Base-by-base conservation (phyloP, 129 eudicot species). In the Tanacetum coccineum region DNA sequence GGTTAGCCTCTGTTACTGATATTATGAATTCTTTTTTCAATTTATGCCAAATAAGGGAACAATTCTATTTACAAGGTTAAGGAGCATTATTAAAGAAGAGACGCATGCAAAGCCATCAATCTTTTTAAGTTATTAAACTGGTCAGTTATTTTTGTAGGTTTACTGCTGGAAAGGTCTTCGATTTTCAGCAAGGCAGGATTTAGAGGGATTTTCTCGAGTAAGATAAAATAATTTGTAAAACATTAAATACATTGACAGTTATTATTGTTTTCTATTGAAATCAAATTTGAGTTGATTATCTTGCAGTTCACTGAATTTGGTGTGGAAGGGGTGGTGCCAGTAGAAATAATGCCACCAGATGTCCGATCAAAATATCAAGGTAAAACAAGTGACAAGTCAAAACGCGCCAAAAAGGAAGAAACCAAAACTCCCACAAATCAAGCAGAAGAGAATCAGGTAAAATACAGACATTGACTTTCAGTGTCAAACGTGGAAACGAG, bases 91-190 rank as follows among this genome's bases (percentile, higher is more conserved):
- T 6, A 1, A n/a, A 14, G 11, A 68, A 28, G 11, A 8, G 17
- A 21, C n/a, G 26, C 22, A 55, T 69, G 55, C 42, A 39, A 56
- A 21, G 13, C 11, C 19, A 59, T 25, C 20, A 59, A 50, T 15
- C 17, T 26, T 30, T 2, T 54, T 54, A 4, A 13, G 36, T 54
- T 13, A 54, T 36, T 44, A 13, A 30, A 28, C 17, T 59, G 47
- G 70, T 57, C 18, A 13, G 4, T 55, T 51, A 55, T 26, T 59
- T 13, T 14, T 83, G 68, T 75, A 91, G 97, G 97, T 92, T 28
- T 92, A 92, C 72, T 92, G 98, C 72, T 92, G 98, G 98, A 92
- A 92, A 84, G 98, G 98, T 70, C 87, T 92, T 17, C 84, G 98
- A 26, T 92, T 88, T 72, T 88, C 98, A 72, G 98, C 98, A 66